Evolutionary conservation across 2,329 filamentous ascomycete genomes (phyloP).

Genomic region (Fusarium begoniae): DNA sequence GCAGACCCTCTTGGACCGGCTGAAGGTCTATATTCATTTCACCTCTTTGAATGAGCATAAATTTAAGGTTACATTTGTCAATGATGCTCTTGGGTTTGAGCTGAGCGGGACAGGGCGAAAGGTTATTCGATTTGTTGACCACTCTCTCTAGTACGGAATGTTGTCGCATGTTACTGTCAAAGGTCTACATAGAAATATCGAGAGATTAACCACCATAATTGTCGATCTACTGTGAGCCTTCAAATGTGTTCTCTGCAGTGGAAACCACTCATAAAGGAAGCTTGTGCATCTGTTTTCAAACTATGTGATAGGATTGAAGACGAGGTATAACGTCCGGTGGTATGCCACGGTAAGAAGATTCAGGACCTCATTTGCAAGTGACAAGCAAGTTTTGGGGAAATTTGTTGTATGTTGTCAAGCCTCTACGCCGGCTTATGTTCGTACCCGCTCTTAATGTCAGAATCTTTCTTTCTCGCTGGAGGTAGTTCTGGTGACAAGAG

Average conservation of each 20-base stretch:
- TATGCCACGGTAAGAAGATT: background rate
- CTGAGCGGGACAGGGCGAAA: conserved; percentile 40
- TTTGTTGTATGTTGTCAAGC: background rate
- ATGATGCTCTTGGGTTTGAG: conserved; percentile 47
- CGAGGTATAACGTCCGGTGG: background rate
- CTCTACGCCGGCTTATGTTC: background rate
- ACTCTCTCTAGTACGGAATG: background rate
- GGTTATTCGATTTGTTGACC: conserved; percentile 44
- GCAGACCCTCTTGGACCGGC: background rate
- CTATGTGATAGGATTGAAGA: background rate
- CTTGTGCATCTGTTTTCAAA: background rate
- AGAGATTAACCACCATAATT: too few species aligned
- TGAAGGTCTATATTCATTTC: background rate
- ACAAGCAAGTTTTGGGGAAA: accelerated
- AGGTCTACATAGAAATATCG: too few species aligned
- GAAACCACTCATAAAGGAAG: background rate
- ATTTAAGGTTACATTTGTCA: conserved; percentile 45
- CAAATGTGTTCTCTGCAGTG: accelerated
- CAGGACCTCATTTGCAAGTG: accelerated
- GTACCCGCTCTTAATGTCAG: background rate
- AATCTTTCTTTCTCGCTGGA: background rate
- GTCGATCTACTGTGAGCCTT: background rate
- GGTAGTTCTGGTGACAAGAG: background rate
- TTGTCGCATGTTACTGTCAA: too few species aligned
- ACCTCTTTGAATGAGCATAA: conserved; percentile 44